These are phyloP conservation scores for Didymella pinodella DNA, from an alignment of 2,329 filamentous ascomycete genomes.

Conservation along the genomic window DNA sequence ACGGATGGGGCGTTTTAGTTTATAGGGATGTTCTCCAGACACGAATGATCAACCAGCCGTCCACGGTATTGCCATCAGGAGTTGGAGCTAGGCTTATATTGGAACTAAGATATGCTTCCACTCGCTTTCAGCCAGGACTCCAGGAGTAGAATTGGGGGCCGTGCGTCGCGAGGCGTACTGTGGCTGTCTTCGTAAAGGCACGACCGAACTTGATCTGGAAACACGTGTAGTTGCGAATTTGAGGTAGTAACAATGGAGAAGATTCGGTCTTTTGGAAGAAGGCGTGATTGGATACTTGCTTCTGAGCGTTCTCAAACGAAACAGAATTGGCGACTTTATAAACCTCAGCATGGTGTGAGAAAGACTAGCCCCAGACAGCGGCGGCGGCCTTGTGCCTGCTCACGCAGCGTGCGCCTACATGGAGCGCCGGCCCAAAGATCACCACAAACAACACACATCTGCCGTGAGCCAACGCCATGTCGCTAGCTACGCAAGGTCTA, in stretches of 20 bases:
- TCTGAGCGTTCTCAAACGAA: constrained; percentile 4
- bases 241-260: constrained; percentile 2
- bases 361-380: constrained; percentile 14
- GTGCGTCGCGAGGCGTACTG: constrained; percentile 17
- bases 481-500: constrained; percentile 5
- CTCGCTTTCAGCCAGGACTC: constrained; percentile 16
- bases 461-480: constrained; percentile 12
- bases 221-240: neutral
- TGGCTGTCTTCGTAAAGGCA: constrained; percentile 9
- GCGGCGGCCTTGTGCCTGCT: constrained; percentile 14
- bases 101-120: constrained; percentile 18
- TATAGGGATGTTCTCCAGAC: constrained; percentile 5
- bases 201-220: constrained; percentile 1
- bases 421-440: neutral
- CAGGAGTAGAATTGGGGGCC: constrained; percentile 7
- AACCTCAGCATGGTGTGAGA: constrained; percentile 19
- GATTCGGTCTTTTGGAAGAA: neutral
- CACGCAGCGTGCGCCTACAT: constrained; percentile 10
- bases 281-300: neutral
- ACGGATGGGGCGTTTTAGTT: constrained; percentile 5
- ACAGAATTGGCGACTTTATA: constrained; percentile 16
- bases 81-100: constrained; percentile 13
- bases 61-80: constrained; percentile 4
- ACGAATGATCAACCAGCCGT: constrained; percentile 6
- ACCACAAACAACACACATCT: constrained; percentile 12